A percentile compares a stretch with the other conserved stretches of the same genome.
phyloP scores from a whole-genome alignment of 169 alveolate genomes.

The Plasmodium vinckei region DNA sequence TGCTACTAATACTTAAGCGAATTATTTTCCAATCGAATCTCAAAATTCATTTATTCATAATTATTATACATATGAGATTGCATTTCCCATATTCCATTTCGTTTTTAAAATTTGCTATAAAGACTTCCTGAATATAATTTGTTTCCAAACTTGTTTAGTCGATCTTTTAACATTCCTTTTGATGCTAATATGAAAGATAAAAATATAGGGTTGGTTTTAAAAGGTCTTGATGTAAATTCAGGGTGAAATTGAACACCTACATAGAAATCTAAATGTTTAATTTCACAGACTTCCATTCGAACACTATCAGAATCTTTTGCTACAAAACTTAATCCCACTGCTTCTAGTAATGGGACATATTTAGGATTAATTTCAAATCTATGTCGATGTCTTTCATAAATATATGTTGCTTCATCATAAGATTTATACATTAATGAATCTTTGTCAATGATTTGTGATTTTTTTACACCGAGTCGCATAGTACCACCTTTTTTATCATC shows the following conservation, averaged over 20 bases:
- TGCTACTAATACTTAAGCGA: too few relatives aligned
- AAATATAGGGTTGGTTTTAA: conserved; percentile 91
- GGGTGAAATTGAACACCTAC: conserved; percentile 97
- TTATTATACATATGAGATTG: too few relatives aligned
- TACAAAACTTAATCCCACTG: conserved; percentile 91
- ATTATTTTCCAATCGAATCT: too few relatives aligned
- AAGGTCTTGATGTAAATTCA: conserved; percentile 93
- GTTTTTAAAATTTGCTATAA: conserved; percentile 5
- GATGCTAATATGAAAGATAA: conserved; percentile 89
- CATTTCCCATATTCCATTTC: too few relatives aligned
- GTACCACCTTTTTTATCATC: conserved; percentile 90
- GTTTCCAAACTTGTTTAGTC: conserved; percentile 78
- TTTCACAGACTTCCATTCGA: conserved; percentile 93
- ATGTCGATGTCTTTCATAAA: conserved; percentile 96
- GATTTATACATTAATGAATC: conserved; percentile 91
- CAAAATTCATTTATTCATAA: too few relatives aligned
- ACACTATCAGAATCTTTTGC: conserved; percentile 91
- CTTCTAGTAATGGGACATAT: conserved; percentile 87
- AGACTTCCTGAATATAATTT: conserved; percentile 81
- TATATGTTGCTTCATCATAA: conserved; percentile 87
- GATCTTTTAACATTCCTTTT: conserved; percentile 80
- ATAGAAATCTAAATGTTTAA: conserved; percentile 92
- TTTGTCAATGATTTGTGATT: conserved; percentile 87
- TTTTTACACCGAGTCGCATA: conserved; percentile 95
- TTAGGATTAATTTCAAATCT: conserved; percentile 94